Base-by-base conservation (phyloP, 352 stramenopile species). In the Globisporangium carolinianum region DNA sequence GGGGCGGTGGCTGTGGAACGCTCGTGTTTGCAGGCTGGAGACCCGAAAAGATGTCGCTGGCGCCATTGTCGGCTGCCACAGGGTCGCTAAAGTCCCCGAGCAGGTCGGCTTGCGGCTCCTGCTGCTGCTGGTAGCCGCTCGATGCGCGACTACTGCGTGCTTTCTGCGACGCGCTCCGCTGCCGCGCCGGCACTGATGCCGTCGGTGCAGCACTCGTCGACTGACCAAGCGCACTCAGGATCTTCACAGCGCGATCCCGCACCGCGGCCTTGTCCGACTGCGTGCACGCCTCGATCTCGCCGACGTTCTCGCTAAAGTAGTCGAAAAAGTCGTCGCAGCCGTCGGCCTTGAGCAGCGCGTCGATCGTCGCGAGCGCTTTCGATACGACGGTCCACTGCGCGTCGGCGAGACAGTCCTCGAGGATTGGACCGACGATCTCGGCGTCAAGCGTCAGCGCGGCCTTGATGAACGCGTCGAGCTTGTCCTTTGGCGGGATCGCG, bases 281-380 rank as follows among this genome's bases (percentile, higher is more conserved):
- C 0, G 71, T 55, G 41, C 81, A 91, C n/a, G 64, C 53, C 47
- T 94, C 79, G 36, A 94, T 89, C 63, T 92, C 83, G 36, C 71
- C 66, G 12, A 62, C 79, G 63, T 90, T 93, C 55, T 95, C 86
- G 12, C 76, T 60, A 51, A 95, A 95, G 63, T 95, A 95, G 41
- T 90, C 86, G 50, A 76, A 73, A 55, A 91, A 93, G 38, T 89
- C 73, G 57, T 95, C 86, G 57, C 86, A 95, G 18, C 86, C 86
- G 52, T 85, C 72, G 3, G 79, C 71, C 64, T 87, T 89, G 12
- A 91, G 63, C 51, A 95, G 58, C 10, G 82, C 83, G 62, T 98
- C 92, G 60, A 98, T 98, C 35, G 96, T 96, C 55, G 92, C 92
- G 8, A 98, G 72, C 1, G 92, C 94, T 71, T 98, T 98, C 8